These are phyloP conservation scores for Metschnikowia drakensbergensis DNA, from an alignment of 805 yeast species.

Conservation along the genomic window DNA sequence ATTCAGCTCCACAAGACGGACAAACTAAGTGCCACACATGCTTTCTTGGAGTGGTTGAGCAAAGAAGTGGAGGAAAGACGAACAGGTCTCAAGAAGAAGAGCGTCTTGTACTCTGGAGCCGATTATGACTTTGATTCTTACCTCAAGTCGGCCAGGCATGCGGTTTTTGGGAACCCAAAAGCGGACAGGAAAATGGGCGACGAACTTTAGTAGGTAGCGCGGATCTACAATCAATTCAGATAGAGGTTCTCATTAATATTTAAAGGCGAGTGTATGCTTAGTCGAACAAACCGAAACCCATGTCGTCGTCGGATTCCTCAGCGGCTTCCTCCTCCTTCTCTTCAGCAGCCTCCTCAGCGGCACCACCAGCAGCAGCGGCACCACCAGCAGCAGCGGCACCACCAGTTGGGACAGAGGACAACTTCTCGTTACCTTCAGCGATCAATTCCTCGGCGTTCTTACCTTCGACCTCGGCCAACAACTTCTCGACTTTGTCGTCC, in stretches of 20 bases:
- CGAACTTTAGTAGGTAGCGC: constrained; percentile 5
- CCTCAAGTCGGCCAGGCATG: constrained; percentile 49
- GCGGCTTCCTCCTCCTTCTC: constrained; percentile 26
- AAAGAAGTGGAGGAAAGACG: constrained; percentile 34
- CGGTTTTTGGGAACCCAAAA: constrained; percentile 72
- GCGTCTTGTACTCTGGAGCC: constrained; percentile 25
- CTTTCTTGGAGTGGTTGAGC: constrained; percentile 64
- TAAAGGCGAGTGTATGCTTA: constrained; percentile 16
- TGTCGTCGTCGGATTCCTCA: constrained; percentile 27
- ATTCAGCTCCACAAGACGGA: constrained; percentile 31
- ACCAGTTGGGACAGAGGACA: constrained; percentile 34
- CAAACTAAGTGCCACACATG: constrained; percentile 27
- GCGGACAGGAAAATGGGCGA: constrained; percentile 55
- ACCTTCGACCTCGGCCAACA: constrained; percentile 36
- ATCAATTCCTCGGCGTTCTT: constrained; percentile 35
- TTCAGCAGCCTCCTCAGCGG: constrained; percentile 24
- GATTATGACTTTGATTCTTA: constrained; percentile 38
- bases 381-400: constrained; percentile 28
- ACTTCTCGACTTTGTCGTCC: constrained; percentile 31
- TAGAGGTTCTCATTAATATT: constrained; percentile 4
- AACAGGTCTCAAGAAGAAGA: constrained; percentile 22
- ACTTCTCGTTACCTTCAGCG: constrained; percentile 36
- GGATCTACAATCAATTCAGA: background rate
- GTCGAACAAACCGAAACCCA: constrained; percentile 34
- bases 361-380: constrained; percentile 25